Percentiles rank a stretch among this genome's conserved stretches.
Evolutionary conservation across 1,284 basidiomycete genomes (phyloP).

Genomic region (Ceratobasidium sp.): DNA sequence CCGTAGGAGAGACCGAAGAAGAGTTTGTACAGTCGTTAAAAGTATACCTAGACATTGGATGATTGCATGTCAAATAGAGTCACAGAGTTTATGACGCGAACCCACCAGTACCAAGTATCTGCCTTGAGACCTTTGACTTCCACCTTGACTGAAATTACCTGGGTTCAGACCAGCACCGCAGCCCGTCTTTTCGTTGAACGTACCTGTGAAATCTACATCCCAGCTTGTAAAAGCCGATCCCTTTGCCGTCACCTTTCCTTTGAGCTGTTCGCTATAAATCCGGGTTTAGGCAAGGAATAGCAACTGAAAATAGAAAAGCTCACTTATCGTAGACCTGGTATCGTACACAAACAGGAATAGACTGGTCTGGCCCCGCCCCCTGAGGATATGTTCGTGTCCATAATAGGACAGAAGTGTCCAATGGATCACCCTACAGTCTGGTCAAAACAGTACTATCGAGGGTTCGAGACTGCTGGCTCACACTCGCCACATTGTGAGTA

Average conservation of each 20-base stretch:
- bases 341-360: conserved; percentile 70
- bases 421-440: conserved; percentile 67
- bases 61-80: neutral
- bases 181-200: neutral
- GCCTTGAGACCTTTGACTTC: conserved; percentile 68
- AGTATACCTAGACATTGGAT: conserved; percentile 52
- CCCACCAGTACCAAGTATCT: conserved; percentile 71
- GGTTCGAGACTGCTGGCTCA: conserved; percentile 4
- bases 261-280: conserved; percentile 58
- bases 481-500: conserved; percentile 65
- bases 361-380: conserved; percentile 63
- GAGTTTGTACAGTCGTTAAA: conserved; percentile 71
- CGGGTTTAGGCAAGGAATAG: conserved; percentile 12
- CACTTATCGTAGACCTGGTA: conserved; percentile 57
- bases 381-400: conserved; percentile 71
- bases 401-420: conserved; percentile 70
- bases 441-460: conserved; percentile 47
- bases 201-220: conserved; percentile 71
- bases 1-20: conserved; percentile 63
- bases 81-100: neutral
- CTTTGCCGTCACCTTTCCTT: conserved; percentile 61
- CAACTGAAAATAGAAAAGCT: neutral
- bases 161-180: neutral
- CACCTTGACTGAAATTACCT: conserved; percentile 64
- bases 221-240: conserved; percentile 71